phyloP scores from a whole-genome alignment of 2,329 filamentous ascomycete species.

The Hypoxylon sp. region DNA sequence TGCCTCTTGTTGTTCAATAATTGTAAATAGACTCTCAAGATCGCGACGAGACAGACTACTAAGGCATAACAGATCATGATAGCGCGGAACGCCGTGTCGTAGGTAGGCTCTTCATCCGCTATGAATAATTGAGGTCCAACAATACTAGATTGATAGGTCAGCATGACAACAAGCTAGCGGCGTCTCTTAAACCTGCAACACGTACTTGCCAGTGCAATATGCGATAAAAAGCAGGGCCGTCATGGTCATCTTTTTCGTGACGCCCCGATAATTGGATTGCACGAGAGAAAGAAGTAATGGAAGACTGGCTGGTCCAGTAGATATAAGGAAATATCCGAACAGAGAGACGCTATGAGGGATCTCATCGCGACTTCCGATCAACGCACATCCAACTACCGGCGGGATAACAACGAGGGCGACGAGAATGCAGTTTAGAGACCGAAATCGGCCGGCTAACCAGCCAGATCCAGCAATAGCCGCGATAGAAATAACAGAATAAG shows the following conservation, averaged over 20 bases:
- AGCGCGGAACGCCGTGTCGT: constrained; percentile 64
- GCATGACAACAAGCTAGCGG: neutral
- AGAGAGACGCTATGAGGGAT: constrained; percentile 60
- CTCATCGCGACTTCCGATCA: constrained; percentile 62
- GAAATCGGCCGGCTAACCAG: constrained; percentile 63
- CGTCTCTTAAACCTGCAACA: neutral
- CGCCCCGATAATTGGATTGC: constrained; percentile 66
- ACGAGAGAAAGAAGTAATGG: constrained; percentile 67
- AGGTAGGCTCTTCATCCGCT: constrained; percentile 61
- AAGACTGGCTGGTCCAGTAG: constrained; percentile 64
- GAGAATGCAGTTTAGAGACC: constrained; percentile 63
- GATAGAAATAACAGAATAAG: constrained; percentile 66
- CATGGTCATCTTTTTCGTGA: constrained; percentile 71
- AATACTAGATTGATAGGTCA: constrained; percentile 51
- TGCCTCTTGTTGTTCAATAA: constrained; percentile 58
- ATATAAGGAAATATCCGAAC: constrained; percentile 69
- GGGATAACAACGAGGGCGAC: constrained; percentile 63
- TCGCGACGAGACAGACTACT: constrained; percentile 58
- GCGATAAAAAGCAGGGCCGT: constrained; percentile 66
- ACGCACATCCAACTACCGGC: constrained; percentile 63
- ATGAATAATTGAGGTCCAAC: constrained; percentile 67
- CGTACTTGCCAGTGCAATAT: constrained; percentile 65
- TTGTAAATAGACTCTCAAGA: constrained; percentile 61
- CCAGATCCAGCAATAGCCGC: constrained; percentile 61
- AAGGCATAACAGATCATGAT: constrained; percentile 69